phyloP scores from a whole-genome alignment of 1,284 basidiomycete species.

The Ustilago lituana region DNA sequence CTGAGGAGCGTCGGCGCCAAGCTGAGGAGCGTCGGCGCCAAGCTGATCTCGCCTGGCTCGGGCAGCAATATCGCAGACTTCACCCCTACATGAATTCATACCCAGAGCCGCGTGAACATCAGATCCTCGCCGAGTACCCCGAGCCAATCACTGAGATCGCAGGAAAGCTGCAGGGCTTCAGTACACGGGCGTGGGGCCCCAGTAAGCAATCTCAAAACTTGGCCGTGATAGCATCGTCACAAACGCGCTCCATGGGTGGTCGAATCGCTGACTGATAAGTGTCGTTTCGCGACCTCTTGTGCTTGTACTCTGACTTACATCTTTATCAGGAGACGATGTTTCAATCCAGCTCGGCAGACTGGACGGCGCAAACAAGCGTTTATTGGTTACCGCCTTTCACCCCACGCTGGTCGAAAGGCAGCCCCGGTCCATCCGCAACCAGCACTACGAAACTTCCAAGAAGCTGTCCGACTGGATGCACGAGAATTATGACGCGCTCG shows the following conservation, averaged over 20 bases:
- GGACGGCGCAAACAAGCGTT: neutral
- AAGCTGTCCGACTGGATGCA: neutral
- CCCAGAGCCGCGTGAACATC: neutral
- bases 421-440: neutral
- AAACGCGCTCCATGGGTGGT: too few relatives aligned
- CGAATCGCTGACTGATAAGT: too few relatives aligned
- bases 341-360: neutral
- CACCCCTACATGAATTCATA: neutral
- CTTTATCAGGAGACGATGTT: neutral
- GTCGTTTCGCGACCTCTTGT: too few relatives aligned
- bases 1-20: too few relatives aligned
- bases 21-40: neutral
- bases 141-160: neutral
- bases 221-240: too few relatives aligned
- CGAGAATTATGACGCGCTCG: neutral
- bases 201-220: neutral
- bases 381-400: slow-evolving; percentile 8
- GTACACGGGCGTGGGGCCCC: neutral
- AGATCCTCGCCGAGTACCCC: neutral
- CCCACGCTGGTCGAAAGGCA: slow-evolving; percentile 6
- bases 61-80: neutral
- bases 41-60: neutral
- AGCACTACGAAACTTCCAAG: neutral
- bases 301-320: too few relatives aligned
- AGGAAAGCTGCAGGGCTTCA: neutral